Percentiles rank a stretch among this genome's conserved stretches.
Conservation (phyloP, 768 basidiomycete genomes). For the Pleurotus citrinopileatus region DNA sequence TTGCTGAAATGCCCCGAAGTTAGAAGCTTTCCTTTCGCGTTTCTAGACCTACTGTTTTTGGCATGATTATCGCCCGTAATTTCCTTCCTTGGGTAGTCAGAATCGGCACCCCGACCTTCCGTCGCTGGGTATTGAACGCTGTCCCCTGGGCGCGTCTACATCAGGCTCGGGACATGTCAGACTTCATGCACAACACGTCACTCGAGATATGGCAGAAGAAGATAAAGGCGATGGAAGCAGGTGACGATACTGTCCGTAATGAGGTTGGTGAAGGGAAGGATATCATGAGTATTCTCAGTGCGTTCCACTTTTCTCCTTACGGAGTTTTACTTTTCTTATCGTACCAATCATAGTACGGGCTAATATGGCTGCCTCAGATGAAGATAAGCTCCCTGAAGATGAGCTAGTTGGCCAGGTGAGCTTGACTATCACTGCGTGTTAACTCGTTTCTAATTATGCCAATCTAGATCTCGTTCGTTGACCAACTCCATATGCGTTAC, state of each 20-base stretch:
- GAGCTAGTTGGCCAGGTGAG: conserved; percentile 29
- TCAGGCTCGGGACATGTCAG: conserved; percentile 26
- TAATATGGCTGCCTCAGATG: conserved; percentile 24
- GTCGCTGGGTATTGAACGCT: conserved; percentile 27
- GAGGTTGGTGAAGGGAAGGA: conserved; percentile 30
- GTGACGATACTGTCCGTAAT: conserved; percentile 24
- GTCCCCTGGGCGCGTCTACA: conserved; percentile 26
- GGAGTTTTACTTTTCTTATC: background rate
- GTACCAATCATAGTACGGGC: conserved; percentile 23
- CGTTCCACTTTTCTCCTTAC: background rate
- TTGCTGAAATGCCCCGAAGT: too few species aligned
- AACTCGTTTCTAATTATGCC: background rate
- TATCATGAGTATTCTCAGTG: conserved; percentile 28
- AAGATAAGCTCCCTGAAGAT: conserved; percentile 25
- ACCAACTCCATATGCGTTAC: background rate
- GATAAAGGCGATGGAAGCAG: conserved; percentile 25
- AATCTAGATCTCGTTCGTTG: conserved; percentile 3
- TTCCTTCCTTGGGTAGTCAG: conserved; percentile 25
- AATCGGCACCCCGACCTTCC: conserved; percentile 29
- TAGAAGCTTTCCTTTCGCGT: too few species aligned
- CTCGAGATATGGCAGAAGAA: conserved; percentile 30
- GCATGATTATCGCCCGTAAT: background rate
- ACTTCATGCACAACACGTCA: conserved; percentile 30
- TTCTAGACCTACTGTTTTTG: conserved; percentile 16
- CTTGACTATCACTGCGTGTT: background rate